These are phyloP conservation scores for Yarrowia osloensis DNA, from an alignment of 805 yeast species.

Conservation along the genomic window DNA sequence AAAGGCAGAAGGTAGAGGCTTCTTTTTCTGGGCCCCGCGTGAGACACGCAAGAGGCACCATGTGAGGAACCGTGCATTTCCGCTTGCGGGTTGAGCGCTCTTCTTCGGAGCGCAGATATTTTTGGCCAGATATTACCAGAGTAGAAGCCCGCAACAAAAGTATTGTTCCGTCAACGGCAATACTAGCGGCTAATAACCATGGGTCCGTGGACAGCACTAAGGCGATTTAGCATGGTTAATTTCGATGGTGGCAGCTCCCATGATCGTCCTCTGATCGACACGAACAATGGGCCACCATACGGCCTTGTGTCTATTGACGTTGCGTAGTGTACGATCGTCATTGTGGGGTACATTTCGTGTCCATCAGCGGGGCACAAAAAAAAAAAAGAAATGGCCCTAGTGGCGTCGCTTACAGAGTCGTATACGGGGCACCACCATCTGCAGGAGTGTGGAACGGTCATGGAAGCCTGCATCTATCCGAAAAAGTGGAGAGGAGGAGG, in stretches of 20 bases:
- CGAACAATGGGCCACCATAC: background rate
- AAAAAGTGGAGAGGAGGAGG: background rate
- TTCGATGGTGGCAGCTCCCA: background rate
- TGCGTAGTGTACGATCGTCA: background rate
- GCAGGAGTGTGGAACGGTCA: background rate
- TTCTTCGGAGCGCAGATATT: no score
- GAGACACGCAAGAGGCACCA: background rate
- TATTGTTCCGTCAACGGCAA: background rate
- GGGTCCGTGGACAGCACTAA: background rate
- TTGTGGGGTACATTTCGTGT: background rate
- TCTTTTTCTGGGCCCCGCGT: no score
- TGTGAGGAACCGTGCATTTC: background rate
- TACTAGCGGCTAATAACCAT: background rate
- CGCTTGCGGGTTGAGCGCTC: background rate
- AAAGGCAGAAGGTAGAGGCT: background rate
- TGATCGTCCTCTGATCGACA: background rate
- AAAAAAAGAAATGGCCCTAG: no score
- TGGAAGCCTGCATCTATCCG: background rate
- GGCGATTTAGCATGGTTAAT: no score
- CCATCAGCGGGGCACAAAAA: background rate
- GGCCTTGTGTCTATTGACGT: no score
- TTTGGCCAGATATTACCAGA: no score
- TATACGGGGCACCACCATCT: no score
- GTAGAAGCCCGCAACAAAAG: background rate
- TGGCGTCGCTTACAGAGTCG: no score